A percentile compares a stretch with the other conserved stretches of the same genome.
These are phyloP conservation scores for Plasmopara viticola DNA, from an alignment of 352 stramenopile genomes.

Conservation along the genomic window DNA sequence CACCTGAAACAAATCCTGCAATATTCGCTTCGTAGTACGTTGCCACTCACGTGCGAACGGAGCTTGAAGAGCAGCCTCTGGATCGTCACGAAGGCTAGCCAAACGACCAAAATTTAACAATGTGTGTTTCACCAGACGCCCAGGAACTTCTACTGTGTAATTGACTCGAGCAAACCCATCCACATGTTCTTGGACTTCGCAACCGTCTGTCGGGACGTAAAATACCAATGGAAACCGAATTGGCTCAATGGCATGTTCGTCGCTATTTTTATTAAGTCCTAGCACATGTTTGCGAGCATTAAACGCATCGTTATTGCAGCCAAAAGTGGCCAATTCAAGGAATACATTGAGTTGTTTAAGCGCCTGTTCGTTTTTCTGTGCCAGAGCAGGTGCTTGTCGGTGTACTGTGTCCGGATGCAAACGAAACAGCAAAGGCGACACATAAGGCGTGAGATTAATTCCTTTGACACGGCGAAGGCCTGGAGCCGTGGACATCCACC, in stretches of 20 bases:
- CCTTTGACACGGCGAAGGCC: slow-evolving; percentile 13
- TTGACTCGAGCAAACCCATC: slow-evolving; percentile 20
- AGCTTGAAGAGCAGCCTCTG: slow-evolving; percentile 29
- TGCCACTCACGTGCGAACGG: slow-evolving; percentile 66
- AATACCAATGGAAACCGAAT: slow-evolving; percentile 55
- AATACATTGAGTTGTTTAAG: slow-evolving; percentile 81
- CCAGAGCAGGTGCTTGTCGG: slow-evolving; percentile 33
- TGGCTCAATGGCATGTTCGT: slow-evolving; percentile 14
- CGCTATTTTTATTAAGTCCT: slow-evolving; percentile 17
- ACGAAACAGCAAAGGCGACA: slow-evolving; percentile 60
- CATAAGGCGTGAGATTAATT: slow-evolving; percentile 55
- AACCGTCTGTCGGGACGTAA: slow-evolving; percentile 30
- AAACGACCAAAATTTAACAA: slow-evolving; percentile 32
- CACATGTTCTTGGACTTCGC: slow-evolving; percentile 7
- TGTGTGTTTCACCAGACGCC: slow-evolving; percentile 45
- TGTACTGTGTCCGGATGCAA: slow-evolving; percentile 67
- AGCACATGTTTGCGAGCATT: slow-evolving; percentile 47
- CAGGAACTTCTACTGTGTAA: slow-evolving; percentile 50
- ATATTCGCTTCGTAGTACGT: slow-evolving; percentile 47
- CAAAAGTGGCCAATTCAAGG: slow-evolving; percentile 49
- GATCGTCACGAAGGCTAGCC: slow-evolving; percentile 16
- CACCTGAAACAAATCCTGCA: slow-evolving; percentile 57
- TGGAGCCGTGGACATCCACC: slow-evolving; percentile 11
- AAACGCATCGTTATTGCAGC: slow-evolving; percentile 68
- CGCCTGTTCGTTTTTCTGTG: slow-evolving; percentile 55